These are phyloP conservation scores for Tetrapyrgos nigripes DNA, from an alignment of 1,284 basidiomycete genomes.

Conservation along the genomic window DNA sequence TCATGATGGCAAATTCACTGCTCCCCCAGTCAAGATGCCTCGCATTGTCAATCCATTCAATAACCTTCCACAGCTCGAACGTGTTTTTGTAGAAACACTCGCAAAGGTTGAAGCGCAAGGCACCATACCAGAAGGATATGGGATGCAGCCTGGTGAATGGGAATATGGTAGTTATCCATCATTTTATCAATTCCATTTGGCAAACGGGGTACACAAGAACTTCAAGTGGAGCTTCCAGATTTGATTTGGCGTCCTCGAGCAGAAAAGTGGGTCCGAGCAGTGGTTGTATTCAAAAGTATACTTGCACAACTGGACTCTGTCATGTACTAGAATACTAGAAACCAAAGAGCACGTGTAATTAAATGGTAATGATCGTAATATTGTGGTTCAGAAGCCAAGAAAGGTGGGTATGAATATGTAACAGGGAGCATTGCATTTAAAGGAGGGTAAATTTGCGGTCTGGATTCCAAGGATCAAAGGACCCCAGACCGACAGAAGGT, in stretches of 20 bases:
- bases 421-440: too few species aligned
- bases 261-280: slow-evolving; percentile 24
- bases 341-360: too few species aligned
- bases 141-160: slow-evolving; percentile 27
- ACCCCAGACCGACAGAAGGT: too few species aligned
- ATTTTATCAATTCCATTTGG: slow-evolving; percentile 26
- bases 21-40: not conserved
- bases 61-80: not conserved
- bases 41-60: not conserved
- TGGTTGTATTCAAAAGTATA: too few species aligned
- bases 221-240: slow-evolving; percentile 24
- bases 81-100: not conserved
- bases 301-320: too few species aligned
- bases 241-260: slow-evolving; percentile 26
- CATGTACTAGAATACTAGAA: too few species aligned
- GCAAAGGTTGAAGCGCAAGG: not conserved
- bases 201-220: slow-evolving; percentile 15
- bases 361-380: too few species aligned
- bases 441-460: too few species aligned
- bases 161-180: slow-evolving; percentile 24
- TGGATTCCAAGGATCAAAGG: too few species aligned
- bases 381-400: too few species aligned
- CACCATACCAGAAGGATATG: slow-evolving; percentile 20
- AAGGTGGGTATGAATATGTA: too few species aligned
- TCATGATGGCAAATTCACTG: too few species aligned